These are phyloP conservation scores for Isabelozyma heimii DNA, from an alignment of 805 yeast species.

Conservation along the genomic window DNA sequence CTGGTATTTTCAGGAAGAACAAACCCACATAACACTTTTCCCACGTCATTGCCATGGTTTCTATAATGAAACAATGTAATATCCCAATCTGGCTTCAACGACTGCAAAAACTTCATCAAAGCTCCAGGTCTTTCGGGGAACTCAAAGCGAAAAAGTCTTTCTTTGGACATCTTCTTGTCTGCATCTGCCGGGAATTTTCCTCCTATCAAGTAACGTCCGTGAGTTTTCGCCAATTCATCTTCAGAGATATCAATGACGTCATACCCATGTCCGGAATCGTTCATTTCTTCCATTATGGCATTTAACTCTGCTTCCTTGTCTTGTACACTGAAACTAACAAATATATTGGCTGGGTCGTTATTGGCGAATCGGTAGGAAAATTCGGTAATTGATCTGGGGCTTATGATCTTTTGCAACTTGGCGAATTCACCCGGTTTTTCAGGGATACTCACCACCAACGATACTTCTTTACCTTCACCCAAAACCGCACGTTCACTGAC, in stretches of 20 bases:
- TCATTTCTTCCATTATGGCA: conserved; percentile 58
- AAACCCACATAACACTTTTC: conserved; percentile 87
- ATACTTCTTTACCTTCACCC: conserved; percentile 98
- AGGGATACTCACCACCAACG: conserved; percentile 85
- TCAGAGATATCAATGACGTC: conserved; percentile 81
- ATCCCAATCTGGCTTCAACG: conserved; percentile 80
- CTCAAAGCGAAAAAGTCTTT: conserved; percentile 78
- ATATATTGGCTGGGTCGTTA: conserved; percentile 65
- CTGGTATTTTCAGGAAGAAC: conserved; percentile 71
- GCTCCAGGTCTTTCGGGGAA: conserved; percentile 99
- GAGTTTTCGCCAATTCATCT: conserved; percentile 93
- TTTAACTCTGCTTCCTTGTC: conserved; percentile 73
- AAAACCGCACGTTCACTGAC: conserved; percentile 95
- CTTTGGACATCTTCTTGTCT: conserved; percentile 52
- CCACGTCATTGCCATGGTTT: conserved; percentile 94
- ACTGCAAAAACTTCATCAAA: conserved; percentile 69
- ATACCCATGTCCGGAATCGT: conserved; percentile 57
- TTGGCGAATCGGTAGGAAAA: conserved; percentile 80
- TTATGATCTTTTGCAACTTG: conserved; percentile 69
- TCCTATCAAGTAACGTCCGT: conserved; percentile 94
- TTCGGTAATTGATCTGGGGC: conserved; percentile 91
- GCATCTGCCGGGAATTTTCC: conserved; percentile 60
- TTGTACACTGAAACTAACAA: conserved; percentile 81
- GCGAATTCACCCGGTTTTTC: conserved; percentile 90
- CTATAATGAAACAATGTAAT: conserved; percentile 93